These are phyloP conservation scores for Leishmania tropica DNA, from an alignment of 208 protist genomes.

Conservation along the genomic window DNA sequence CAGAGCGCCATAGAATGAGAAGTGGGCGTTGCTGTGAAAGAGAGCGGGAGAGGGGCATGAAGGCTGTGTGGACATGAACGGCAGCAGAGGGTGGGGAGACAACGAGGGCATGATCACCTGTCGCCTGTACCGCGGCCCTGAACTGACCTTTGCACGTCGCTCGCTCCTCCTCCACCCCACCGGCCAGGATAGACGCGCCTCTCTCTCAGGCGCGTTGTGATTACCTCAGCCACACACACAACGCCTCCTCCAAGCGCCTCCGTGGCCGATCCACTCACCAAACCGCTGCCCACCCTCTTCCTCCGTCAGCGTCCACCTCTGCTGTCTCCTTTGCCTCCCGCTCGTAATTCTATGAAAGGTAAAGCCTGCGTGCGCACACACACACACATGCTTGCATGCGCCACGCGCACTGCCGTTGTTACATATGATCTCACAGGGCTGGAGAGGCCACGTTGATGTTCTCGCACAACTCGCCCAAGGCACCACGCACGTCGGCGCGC, in stretches of 20 bases:
- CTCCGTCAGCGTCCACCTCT: background rate
- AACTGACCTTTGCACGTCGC: background rate
- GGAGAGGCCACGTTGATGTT: conserved; percentile 78
- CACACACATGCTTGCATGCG: background rate
- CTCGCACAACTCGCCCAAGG: conserved; percentile 58
- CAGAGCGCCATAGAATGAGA: background rate
- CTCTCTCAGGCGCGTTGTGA: no score
- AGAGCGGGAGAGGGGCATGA: background rate
- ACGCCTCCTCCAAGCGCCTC: background rate
- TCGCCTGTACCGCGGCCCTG: background rate
- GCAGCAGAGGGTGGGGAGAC: background rate
- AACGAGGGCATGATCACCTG: background rate
- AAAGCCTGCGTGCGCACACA: background rate
- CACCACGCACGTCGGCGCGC: conserved; percentile 66
- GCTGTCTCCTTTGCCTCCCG: background rate
- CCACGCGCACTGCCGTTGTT: background rate
- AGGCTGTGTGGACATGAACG: background rate
- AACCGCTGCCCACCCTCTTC: background rate
- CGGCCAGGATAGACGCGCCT: background rate
- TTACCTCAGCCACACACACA: background rate
- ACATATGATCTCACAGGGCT: conserved; percentile 32
- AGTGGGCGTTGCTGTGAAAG: background rate
- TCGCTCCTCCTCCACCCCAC: background rate
- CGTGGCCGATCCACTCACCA: background rate
- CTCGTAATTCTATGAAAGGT: background rate